Evolutionary conservation across 169 alveolate species (phyloP).

Genomic region (Plasmodium vinckei): DNA sequence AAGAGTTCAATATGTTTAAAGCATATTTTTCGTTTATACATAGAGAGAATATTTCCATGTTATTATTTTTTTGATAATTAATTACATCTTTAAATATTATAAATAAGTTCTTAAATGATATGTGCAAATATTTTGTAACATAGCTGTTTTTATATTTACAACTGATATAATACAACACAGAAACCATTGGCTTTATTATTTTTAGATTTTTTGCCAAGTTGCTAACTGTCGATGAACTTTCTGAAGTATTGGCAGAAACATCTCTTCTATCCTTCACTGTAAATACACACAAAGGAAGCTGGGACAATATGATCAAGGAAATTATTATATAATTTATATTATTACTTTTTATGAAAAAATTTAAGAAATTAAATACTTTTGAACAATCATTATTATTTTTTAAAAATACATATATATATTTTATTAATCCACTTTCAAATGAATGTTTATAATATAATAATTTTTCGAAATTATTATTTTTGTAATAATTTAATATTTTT

Average conservation of each 20-base stretch:
- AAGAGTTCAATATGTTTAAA: slow-evolving; percentile 48
- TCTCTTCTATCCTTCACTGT: too few relatives aligned
- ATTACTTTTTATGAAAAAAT: slow-evolving; percentile 22
- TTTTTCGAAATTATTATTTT: slow-evolving; percentile 35
- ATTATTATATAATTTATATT: slow-evolving; percentile 65
- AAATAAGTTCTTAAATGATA: slow-evolving; percentile 44
- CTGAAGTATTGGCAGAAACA: too few relatives aligned
- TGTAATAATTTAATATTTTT: slow-evolving; percentile 24
- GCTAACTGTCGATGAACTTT: too few relatives aligned
- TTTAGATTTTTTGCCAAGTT: slow-evolving; percentile 17
- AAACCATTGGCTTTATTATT: slow-evolving; percentile 35
- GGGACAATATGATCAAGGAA: slow-evolving; percentile 52
- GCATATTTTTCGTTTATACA: slow-evolving; percentile 57
- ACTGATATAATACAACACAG: slow-evolving; percentile 21
- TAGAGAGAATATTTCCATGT: slow-evolving; percentile 14
- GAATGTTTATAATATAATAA: slow-evolving; percentile 65
- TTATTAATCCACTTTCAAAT: slow-evolving; percentile 59
- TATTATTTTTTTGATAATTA: slow-evolving; percentile 17
- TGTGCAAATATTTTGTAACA: slow-evolving; percentile 53
- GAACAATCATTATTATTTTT: slow-evolving; percentile 23
- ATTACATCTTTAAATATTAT: slow-evolving; percentile 40
- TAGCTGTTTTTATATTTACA: slow-evolving; percentile 27
- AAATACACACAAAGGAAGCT: slow-evolving; percentile 25
- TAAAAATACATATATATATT: slow-evolving; percentile 47
- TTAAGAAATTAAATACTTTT: slow-evolving; percentile 36